phyloP scores from a whole-genome alignment of 2,329 filamentous ascomycete species.

The Helotiales sp. region DNA sequence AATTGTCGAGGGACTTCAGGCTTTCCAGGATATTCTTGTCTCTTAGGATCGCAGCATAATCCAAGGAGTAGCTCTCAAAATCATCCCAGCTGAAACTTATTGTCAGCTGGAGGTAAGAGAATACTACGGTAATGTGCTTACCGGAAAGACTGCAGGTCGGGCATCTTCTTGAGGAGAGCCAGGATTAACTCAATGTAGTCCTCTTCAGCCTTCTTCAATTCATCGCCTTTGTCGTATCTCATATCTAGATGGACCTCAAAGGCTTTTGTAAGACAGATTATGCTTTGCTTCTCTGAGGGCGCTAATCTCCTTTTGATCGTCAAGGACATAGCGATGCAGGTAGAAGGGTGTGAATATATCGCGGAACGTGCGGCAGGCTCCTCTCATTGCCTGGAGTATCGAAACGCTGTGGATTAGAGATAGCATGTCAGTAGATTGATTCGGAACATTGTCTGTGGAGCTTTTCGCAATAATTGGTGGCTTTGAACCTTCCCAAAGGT shows the following conservation, averaged over 20 bases:
- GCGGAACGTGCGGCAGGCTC: not conserved
- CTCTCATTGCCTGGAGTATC: not conserved
- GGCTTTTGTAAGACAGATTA: not conserved
- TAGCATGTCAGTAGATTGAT: not conserved
- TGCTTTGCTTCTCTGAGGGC: too few relatives aligned
- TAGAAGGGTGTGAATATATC: not conserved
- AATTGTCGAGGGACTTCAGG: not conserved
- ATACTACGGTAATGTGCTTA: too few relatives aligned
- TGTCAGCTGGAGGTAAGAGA: too few relatives aligned
- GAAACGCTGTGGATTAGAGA: not conserved
- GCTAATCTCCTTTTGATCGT: too few relatives aligned
- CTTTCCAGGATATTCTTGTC: not conserved
- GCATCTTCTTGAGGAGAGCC: not conserved
- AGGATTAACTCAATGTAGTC: not conserved
- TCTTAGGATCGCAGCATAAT: too few relatives aligned
- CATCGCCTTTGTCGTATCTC: not conserved
- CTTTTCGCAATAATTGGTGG: too few relatives aligned
- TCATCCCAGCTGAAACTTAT: too few relatives aligned
- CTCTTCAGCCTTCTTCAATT: not conserved
- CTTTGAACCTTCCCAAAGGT: too few relatives aligned
- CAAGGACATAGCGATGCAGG: too few relatives aligned
- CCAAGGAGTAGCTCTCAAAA: too few relatives aligned
- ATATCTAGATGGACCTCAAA: not conserved
- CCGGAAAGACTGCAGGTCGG: not conserved
- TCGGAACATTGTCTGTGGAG: too few relatives aligned